A percentile compares a stretch with the other conserved stretches of the same genome.
These are phyloP conservation scores for Umbelopsis ramanniana DNA, from an alignment of 192 early-diverging fungal species.

Conservation along the genomic window DNA sequence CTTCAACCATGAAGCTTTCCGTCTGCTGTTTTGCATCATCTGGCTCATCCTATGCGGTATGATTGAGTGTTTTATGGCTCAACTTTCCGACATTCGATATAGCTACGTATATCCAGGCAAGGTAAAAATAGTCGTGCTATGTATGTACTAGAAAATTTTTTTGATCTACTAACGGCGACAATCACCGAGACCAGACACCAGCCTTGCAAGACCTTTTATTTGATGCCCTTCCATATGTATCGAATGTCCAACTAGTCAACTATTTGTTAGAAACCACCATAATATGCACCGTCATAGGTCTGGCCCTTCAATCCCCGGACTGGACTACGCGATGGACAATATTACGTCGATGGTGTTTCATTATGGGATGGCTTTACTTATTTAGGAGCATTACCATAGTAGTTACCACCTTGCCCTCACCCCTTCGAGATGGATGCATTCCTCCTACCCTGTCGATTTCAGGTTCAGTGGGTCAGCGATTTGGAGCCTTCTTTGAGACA, in stretches of 20 bases:
- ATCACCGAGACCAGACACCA: conserved; percentile 18
- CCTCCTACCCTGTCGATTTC: conserved; percentile 43
- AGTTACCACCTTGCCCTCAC: conserved; percentile 61
- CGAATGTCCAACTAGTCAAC: conserved; percentile 53
- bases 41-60: conserved; percentile 31
- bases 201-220: conserved; percentile 54
- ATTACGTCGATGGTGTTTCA: conserved; percentile 55
- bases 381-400: conserved; percentile 58
- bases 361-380: conserved; percentile 59
- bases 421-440: conserved; percentile 40
- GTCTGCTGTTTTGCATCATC: conserved; percentile 19
- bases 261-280: conserved; percentile 53
- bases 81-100: conserved; percentile 36
- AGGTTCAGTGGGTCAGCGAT: conserved; percentile 44
- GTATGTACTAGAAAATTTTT: background rate
- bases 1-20: conserved; percentile 32
- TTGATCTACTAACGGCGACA: background rate
- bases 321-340: conserved; percentile 59
- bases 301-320: conserved; percentile 42
- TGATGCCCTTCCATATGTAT: conserved; percentile 49
- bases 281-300: conserved; percentile 46
- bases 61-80: conserved; percentile 33
- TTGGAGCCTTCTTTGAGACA: conserved; percentile 49
- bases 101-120: conserved; percentile 20
- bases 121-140: background rate